phyloP scores from a whole-genome alignment of 805 yeast genomes.

The Yarrowia osloensis region DNA sequence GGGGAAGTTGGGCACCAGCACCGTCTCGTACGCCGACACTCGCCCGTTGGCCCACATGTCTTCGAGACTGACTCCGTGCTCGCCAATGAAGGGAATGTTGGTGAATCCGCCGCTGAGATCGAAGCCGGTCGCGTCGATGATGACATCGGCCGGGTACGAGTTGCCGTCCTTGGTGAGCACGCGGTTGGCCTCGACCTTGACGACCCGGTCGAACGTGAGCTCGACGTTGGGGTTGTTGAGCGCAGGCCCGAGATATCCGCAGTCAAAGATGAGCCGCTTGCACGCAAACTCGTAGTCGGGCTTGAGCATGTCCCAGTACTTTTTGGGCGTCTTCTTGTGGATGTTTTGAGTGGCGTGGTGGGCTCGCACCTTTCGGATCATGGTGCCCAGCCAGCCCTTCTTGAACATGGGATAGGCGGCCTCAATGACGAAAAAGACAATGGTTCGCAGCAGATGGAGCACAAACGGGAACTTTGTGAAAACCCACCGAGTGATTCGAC shows the following conservation, averaged over 20 bases:
- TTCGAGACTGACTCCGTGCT: slow-evolving; percentile 28
- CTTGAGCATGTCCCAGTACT: slow-evolving; percentile 33
- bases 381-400: slow-evolving; percentile 25
- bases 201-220: slow-evolving; percentile 32
- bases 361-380: slow-evolving; percentile 23
- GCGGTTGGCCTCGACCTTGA: slow-evolving; percentile 26
- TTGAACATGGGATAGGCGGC: slow-evolving; percentile 32
- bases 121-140: slow-evolving; percentile 35
- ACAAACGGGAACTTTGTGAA: slow-evolving; percentile 8
- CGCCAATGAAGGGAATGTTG: slow-evolving; percentile 29
- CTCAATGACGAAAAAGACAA: slow-evolving; percentile 32
- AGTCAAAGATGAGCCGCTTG: slow-evolving; percentile 33
- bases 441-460: slow-evolving; percentile 25
- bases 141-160: slow-evolving; percentile 34
- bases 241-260: slow-evolving; percentile 32
- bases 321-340: slow-evolving; percentile 29
- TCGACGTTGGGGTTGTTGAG: slow-evolving; percentile 30
- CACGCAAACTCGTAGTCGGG: slow-evolving; percentile 34
- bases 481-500: neutral
- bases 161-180: slow-evolving; percentile 34
- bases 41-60: slow-evolving; percentile 33
- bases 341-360: slow-evolving; percentile 27
- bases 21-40: slow-evolving; percentile 33
- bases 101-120: slow-evolving; percentile 6
- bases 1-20: slow-evolving; percentile 34